Evolutionary conservation across 2,329 filamentous ascomycete genomes (phyloP).

Genomic region (Hypoxylon sp.): DNA sequence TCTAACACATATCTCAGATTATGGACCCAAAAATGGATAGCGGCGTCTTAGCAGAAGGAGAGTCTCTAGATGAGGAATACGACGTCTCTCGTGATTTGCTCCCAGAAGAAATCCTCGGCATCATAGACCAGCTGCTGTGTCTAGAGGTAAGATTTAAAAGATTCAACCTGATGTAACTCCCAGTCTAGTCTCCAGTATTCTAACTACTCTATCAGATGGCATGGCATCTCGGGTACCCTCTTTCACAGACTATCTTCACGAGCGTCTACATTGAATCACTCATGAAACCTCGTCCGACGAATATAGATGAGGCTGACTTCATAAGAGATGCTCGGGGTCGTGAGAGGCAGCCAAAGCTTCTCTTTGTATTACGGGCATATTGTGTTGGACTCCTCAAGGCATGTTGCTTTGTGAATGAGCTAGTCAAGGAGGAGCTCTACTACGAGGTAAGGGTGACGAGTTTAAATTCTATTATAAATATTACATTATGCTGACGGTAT

Average conservation of each 20-base stretch:
- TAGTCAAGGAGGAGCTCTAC: constrained; percentile 86
- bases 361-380: constrained; percentile 83
- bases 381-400: constrained; percentile 88
- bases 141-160: constrained; percentile 75
- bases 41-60: constrained; percentile 82
- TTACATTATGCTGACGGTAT: constrained; percentile 31
- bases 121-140: constrained; percentile 93
- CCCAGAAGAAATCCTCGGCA: constrained; percentile 87
- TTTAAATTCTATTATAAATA: neutral
- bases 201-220: constrained; percentile 75
- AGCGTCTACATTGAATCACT: constrained; percentile 91
- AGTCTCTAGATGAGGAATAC: constrained; percentile 87
- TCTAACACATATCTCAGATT: constrained; percentile 72
- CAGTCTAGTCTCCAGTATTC: neutral
- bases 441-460: constrained; percentile 77
- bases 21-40: constrained; percentile 99
- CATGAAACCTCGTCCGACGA: constrained; percentile 77
- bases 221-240: constrained; percentile 95
- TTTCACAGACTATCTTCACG: constrained; percentile 95
- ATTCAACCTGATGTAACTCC: constrained; percentile 10
- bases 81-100: constrained; percentile 77
- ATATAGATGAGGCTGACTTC: constrained; percentile 77
- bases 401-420: constrained; percentile 82
- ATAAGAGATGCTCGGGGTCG: constrained; percentile 55
- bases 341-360: constrained; percentile 62